phyloP scores from a whole-genome alignment of 169 alveolate genomes.

The Cryptosporidium baileyi region DNA sequence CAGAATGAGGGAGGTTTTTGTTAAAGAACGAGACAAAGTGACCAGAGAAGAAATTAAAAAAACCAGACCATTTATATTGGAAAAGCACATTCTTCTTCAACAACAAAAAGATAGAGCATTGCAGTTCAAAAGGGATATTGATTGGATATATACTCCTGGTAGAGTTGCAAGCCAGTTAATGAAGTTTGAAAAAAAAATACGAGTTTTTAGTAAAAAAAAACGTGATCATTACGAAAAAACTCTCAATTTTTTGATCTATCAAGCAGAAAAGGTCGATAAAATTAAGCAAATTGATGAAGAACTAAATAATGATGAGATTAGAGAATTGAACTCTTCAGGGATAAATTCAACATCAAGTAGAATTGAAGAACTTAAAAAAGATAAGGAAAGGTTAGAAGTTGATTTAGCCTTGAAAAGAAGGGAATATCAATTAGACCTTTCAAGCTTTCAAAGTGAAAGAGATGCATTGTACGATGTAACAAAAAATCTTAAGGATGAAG shows the following conservation, averaged over 20 bases:
- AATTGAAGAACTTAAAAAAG: constrained; percentile 1
- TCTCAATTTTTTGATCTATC: constrained; percentile 14
- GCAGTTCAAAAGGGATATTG: constrained; percentile 55
- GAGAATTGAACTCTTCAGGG: neutral
- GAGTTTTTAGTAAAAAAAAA: constrained; percentile 34
- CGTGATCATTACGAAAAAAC: constrained; percentile 60
- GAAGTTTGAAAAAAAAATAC: constrained; percentile 53
- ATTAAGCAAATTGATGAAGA: constrained; percentile 55
- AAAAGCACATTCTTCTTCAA: constrained; percentile 52
- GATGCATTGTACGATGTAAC: constrained; percentile 49
- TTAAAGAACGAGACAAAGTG: constrained; percentile 38
- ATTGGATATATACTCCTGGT: constrained; percentile 60
- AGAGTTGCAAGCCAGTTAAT: constrained; percentile 55
- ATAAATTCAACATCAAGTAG: neutral
- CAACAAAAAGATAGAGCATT: constrained; percentile 66
- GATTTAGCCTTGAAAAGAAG: constrained; percentile 26
- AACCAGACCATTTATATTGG: constrained; percentile 38
- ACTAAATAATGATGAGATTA: constrained; percentile 8
- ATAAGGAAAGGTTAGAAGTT: constrained; percentile 23
- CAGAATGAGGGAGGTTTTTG: constrained; percentile 66
- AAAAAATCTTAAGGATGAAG: constrained; percentile 44
- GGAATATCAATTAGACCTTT: constrained; percentile 29
- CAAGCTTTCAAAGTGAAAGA: constrained; percentile 39
- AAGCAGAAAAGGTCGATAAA: constrained; percentile 54
- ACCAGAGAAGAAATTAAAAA: constrained; percentile 45